Evolutionary conservation across 1,284 basidiomycete genomes (phyloP).

Genomic region (Fomitopsis pinicola): DNA sequence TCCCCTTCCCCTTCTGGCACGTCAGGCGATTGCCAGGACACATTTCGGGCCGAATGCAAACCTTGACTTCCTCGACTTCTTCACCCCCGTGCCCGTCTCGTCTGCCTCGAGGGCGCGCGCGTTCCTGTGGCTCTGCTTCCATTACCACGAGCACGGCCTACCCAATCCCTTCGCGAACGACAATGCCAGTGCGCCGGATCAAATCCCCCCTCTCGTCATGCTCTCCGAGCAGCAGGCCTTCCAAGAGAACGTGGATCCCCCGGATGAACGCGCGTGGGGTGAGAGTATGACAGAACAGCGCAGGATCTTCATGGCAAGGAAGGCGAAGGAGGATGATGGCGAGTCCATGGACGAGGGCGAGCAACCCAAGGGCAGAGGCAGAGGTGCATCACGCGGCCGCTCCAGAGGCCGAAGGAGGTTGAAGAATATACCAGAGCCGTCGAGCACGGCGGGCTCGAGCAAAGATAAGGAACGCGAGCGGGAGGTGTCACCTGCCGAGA

Average conservation of each 20-base stretch:
- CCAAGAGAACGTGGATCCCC: constrained; percentile 64
- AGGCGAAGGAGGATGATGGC: constrained; percentile 31
- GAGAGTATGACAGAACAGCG: constrained; percentile 61
- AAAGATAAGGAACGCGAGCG: constrained; percentile 3
- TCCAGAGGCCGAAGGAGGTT: constrained; percentile 15
- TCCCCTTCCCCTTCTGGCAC: constrained; percentile 4
- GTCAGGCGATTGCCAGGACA: constrained; percentile 47
- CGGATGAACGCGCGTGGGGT: constrained; percentile 65
- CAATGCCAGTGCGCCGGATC: constrained; percentile 45
- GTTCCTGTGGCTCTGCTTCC: constrained; percentile 75
- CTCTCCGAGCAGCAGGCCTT: constrained; percentile 45
- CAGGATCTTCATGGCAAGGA: constrained; percentile 57
- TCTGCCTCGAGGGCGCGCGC: constrained; percentile 60
- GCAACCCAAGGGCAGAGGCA: constrained; percentile 15
- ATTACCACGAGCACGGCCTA: constrained; percentile 65
- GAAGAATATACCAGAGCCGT: constrained; percentile 10
- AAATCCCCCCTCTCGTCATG: constrained; percentile 50
- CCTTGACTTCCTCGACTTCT: constrained; percentile 63
- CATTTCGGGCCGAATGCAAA: constrained; percentile 48
- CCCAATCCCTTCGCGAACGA: constrained; percentile 67
- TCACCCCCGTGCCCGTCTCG: constrained; percentile 55
- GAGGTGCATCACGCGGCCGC: constrained; percentile 7
- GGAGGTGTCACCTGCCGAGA: constrained; percentile 17
- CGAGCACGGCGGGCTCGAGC: background rate
- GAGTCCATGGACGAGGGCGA: constrained; percentile 22